A percentile compares a stretch with the other conserved stretches of the same genome.
phyloP scores from a whole-genome alignment of 768 basidiomycete genomes.

The Boletus vermiculosoides region DNA sequence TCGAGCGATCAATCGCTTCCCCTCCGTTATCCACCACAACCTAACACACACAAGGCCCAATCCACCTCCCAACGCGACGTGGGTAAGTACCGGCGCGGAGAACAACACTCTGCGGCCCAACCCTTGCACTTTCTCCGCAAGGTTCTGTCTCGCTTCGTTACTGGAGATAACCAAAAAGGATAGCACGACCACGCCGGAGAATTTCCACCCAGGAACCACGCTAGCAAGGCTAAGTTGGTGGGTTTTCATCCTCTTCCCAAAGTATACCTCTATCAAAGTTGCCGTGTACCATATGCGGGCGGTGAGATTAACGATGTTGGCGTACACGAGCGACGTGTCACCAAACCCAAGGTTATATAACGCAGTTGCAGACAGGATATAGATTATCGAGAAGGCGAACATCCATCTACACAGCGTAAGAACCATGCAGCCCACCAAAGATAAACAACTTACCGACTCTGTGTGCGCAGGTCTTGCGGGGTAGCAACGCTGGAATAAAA shows the following conservation, averaged over 20 bases:
- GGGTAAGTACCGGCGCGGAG: constrained; percentile 18
- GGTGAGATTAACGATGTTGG: constrained; percentile 67
- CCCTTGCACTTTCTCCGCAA: constrained; percentile 12
- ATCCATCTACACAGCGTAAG: constrained; percentile 55
- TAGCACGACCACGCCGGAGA: constrained; percentile 20
- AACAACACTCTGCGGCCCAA: constrained; percentile 23
- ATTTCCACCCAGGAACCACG: constrained; percentile 29
- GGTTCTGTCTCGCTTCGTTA: constrained; percentile 17
- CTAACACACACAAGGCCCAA: constrained; percentile 28
- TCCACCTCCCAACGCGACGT: constrained; percentile 27
- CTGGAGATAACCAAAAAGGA: constrained; percentile 24
- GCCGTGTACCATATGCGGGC: constrained; percentile 62
- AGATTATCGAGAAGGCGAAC: constrained; percentile 69
- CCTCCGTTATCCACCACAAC: constrained; percentile 32
- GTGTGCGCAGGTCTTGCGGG: constrained; percentile 60
- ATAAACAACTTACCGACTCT: constrained; percentile 53
- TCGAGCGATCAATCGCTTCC: constrained; percentile 22
- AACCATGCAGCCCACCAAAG: neutral
- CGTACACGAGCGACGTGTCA: constrained; percentile 71
- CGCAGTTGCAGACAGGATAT: constrained; percentile 52
- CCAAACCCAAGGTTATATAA: constrained; percentile 51
- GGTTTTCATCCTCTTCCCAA: constrained; percentile 27
- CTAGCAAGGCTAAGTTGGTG: constrained; percentile 14
- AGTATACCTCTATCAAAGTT: constrained; percentile 50
- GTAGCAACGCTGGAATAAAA: constrained; percentile 81